These are phyloP conservation scores for Leishmania major DNA, from an alignment of 208 protist genomes.

Conservation along the genomic window DNA sequence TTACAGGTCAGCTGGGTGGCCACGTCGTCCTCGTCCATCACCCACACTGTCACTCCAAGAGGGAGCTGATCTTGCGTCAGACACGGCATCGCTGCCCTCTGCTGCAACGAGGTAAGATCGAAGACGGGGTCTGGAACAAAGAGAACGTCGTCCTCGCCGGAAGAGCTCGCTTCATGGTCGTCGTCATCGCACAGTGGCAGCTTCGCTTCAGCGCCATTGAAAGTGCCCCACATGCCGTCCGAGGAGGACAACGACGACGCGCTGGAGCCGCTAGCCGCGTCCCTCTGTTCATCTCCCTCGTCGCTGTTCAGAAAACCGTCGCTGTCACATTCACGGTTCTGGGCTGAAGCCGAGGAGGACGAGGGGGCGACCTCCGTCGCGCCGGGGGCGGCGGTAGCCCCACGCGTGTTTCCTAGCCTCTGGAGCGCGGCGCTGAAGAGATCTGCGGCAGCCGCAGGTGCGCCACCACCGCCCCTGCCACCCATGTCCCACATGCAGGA, in stretches of 20 bases:
- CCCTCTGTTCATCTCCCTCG: neutral
- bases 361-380: neutral
- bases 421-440: slow-evolving; percentile 12
- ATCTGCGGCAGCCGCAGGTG: neutral
- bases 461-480: neutral
- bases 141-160: slow-evolving; percentile 38
- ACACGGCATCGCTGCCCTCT: slow-evolving; percentile 57
- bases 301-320: slow-evolving; percentile 24
- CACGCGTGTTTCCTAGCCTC: neutral
- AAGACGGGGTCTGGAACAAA: slow-evolving; percentile 77
- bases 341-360: neutral
- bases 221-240: slow-evolving; percentile 49
- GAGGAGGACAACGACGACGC: slow-evolving; percentile 26
- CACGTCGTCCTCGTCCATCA: slow-evolving; percentile 85
- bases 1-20: slow-evolving; percentile 58
- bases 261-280: neutral
- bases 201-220: slow-evolving; percentile 27
- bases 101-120: slow-evolving; percentile 31
- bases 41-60: slow-evolving; percentile 64
- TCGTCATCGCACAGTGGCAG: slow-evolving; percentile 19
- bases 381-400: neutral
- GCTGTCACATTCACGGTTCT: slow-evolving; percentile 30
- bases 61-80: slow-evolving; percentile 42
- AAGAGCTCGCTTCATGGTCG: slow-evolving; percentile 6
- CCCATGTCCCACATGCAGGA: slow-evolving; percentile 1